Conservation (phyloP, 2,329 filamentous ascomycete species). For the Claviceps humidiphila region DNA sequence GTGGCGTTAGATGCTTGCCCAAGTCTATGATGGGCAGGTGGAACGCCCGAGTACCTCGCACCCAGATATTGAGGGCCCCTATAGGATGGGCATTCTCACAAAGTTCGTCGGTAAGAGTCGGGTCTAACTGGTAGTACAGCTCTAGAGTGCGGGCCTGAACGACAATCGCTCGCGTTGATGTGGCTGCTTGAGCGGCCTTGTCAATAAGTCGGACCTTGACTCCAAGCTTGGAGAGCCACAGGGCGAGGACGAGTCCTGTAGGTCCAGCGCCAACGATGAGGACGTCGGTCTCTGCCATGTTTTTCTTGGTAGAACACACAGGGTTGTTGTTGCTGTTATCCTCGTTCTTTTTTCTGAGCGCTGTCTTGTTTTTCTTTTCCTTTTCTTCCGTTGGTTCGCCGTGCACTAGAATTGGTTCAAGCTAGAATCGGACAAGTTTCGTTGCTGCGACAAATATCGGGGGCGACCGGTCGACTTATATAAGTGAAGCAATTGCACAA, state of each 20-base stretch:
- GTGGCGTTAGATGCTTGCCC: background rate
- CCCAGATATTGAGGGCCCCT: background rate
- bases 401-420: too few species aligned
- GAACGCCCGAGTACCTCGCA: background rate
- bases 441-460: too few species aligned
- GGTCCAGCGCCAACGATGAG: conserved; percentile 29
- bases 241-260: conserved; percentile 28
- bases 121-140: conserved; percentile 1
- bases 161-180: background rate
- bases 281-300: conserved; percentile 12
- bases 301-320: too few species aligned
- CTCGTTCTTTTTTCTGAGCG: too few species aligned
- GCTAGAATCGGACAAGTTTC: too few species aligned
- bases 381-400: too few species aligned
- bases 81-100: background rate
- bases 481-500: too few species aligned
- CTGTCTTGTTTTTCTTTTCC: too few species aligned
- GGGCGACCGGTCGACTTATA: too few species aligned
- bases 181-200: conserved; percentile 31
- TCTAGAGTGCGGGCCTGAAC: conserved; percentile 1
- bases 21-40: background rate
- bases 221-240: conserved; percentile 28
- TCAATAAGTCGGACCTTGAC: conserved; percentile 31
- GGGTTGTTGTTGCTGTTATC: too few species aligned
- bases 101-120: background rate